These are phyloP conservation scores for Kickxella alabastrina DNA, from an alignment of 192 early-diverging fungal genomes.

Conservation along the genomic window DNA sequence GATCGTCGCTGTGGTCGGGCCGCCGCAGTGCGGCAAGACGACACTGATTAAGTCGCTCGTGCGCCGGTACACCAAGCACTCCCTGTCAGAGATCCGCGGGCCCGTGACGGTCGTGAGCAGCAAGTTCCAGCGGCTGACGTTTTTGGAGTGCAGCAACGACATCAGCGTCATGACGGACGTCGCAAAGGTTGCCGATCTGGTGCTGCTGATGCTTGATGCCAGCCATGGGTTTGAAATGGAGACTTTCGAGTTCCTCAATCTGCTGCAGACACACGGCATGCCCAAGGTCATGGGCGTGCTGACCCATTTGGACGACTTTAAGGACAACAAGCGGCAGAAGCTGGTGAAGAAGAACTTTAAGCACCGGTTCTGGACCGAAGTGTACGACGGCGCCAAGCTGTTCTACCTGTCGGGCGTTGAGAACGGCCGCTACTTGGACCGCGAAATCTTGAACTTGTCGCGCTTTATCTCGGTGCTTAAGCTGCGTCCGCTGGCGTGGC, in stretches of 20 bases:
- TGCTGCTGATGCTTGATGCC: constrained; percentile 92
- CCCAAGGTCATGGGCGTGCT: constrained; percentile 97
- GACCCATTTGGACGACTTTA: constrained; percentile 94
- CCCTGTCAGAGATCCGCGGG: constrained; percentile 84
- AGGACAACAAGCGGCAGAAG: constrained; percentile 86
- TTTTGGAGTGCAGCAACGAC: constrained; percentile 96
- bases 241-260: constrained; percentile 98
- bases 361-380: constrained; percentile 99
- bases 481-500: constrained; percentile 94
- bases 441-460: constrained; percentile 90
- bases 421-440: constrained; percentile 89
- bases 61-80: constrained; percentile 93
- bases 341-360: constrained; percentile 91
- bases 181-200: constrained; percentile 94
- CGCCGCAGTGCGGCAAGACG: constrained; percentile 89
- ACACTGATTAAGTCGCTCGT: constrained; percentile 97
- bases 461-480: constrained; percentile 99
- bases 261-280: constrained; percentile 95
- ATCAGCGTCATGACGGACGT: constrained; percentile 97
- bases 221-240: constrained; percentile 99
- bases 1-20: constrained; percentile 93
- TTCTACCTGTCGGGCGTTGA: constrained; percentile 97
- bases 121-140: constrained; percentile 92
- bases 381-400: constrained; percentile 97
- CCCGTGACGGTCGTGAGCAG: constrained; percentile 97